These are phyloP conservation scores for Aureobasidium melanogenum DNA, from an alignment of 2,329 filamentous ascomycete species.

Conservation along the genomic window DNA sequence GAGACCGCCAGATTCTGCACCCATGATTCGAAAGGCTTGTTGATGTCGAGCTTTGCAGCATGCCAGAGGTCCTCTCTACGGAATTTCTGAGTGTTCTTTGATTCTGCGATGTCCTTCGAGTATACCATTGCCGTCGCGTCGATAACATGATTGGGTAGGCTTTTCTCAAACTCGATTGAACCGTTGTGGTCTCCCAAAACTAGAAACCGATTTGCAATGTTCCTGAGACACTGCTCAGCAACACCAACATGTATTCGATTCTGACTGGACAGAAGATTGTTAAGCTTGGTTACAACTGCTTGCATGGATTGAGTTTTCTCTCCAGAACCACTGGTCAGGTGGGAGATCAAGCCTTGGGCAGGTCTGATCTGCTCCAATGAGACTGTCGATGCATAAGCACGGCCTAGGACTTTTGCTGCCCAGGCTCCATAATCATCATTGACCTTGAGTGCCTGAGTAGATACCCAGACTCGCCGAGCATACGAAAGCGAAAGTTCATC, in stretches of 20 bases:
- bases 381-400: constrained; percentile 58
- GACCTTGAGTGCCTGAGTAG: neutral
- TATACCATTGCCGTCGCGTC: constrained; percentile 20
- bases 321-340: neutral
- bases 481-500: constrained; percentile 55
- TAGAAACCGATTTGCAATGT: constrained; percentile 16
- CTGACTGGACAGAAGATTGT: constrained; percentile 21
- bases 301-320: neutral
- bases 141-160: constrained; percentile 20
- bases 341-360: neutral
- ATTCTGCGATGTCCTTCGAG: constrained; percentile 16
- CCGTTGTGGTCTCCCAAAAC: constrained; percentile 17
- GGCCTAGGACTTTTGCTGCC: constrained; percentile 76
- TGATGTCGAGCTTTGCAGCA: constrained; percentile 14
- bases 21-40: constrained; percentile 19
- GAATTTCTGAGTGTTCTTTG: neutral
- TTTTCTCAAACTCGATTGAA: constrained; percentile 20
- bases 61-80: constrained; percentile 14
- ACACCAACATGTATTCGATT: constrained; percentile 33
- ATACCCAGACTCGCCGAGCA: constrained; percentile 59
- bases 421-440: constrained; percentile 62
- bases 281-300: constrained; percentile 1
- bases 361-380: constrained; percentile 23
- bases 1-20: constrained; percentile 18
- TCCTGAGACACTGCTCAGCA: constrained; percentile 32